These are phyloP conservation scores for Pichia sp. DNA, from an alignment of 1,139 yeast genomes.

Conservation along the genomic window DNA sequence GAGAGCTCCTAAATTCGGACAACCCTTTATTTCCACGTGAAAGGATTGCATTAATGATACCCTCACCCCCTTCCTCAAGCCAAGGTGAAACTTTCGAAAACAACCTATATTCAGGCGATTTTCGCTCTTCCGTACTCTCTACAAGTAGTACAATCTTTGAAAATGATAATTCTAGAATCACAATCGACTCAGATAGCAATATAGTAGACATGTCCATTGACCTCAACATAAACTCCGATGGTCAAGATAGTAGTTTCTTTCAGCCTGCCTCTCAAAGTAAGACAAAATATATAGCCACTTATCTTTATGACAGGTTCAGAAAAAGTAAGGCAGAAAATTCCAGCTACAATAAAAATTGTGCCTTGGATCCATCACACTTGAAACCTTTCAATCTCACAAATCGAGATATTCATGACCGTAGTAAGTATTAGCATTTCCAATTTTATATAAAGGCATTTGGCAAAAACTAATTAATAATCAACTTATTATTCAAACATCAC, in stretches of 20 bases:
- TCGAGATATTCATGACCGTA: background rate
- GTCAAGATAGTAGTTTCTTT: background rate
- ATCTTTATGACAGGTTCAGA: background rate
- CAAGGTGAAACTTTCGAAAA: background rate
- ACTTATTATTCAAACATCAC: background rate
- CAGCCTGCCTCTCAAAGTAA: too few relatives aligned
- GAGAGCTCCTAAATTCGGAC: background rate
- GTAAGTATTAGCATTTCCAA: background rate
- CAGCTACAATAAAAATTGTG: background rate
- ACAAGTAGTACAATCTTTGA: background rate
- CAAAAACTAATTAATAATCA: background rate
- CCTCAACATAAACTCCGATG: background rate
- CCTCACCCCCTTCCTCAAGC: background rate
- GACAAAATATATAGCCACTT: background rate
- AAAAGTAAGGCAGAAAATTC: background rate
- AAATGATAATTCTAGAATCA: background rate
- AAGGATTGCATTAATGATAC: background rate
- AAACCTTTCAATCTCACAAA: background rate
- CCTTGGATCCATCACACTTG: background rate
- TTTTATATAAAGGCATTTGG: background rate
- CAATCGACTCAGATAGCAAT: conserved; percentile 3
- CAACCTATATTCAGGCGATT: background rate
- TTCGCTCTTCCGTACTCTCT: background rate
- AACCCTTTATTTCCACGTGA: background rate
- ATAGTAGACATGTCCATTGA: conserved; percentile 7